These are phyloP conservation scores for Pseudogymnoascus sp. DNA, from an alignment of 2,329 filamentous ascomycete species.

Conservation along the genomic window DNA sequence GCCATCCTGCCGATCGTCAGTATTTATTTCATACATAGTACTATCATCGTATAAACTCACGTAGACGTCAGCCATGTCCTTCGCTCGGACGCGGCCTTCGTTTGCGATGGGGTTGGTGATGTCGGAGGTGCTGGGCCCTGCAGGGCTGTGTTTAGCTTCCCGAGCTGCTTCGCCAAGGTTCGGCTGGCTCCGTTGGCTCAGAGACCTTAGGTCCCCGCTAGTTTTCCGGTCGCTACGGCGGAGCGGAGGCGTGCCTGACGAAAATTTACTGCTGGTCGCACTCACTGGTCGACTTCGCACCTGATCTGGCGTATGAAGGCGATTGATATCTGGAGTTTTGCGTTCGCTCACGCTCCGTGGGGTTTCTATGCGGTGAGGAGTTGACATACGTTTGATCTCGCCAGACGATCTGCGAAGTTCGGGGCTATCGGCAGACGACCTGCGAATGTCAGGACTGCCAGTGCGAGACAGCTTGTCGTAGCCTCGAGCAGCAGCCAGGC, in stretches of 20 bases:
- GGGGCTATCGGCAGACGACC: neutral
- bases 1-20: conserved; percentile 59
- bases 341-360: conserved; percentile 16
- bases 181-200: conserved; percentile 46
- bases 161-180: conserved; percentile 28
- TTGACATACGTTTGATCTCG: conserved; percentile 1
- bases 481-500: conserved; percentile 17
- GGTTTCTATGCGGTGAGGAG: conserved; percentile 2
- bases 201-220: conserved; percentile 70
- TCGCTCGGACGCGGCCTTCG: conserved; percentile 75
- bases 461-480: neutral
- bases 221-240: conserved; percentile 58
- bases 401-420: conserved; percentile 4
- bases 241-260: conserved; percentile 56
- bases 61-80: conserved; percentile 88
- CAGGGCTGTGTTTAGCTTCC: conserved; percentile 38
- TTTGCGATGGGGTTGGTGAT: conserved; percentile 70
- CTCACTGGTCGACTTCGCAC: conserved; percentile 4
- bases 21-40: neutral
- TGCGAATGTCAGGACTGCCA: neutral
- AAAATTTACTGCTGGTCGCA: conserved; percentile 12
- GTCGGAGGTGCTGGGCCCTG: conserved; percentile 38
- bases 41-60: conserved; percentile 51
- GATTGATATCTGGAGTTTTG: conserved; percentile 23
- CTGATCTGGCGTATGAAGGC: conserved; percentile 25